Conservation (phyloP, 78 protist genomes). For the Dictyostelium intermedium region DNA sequence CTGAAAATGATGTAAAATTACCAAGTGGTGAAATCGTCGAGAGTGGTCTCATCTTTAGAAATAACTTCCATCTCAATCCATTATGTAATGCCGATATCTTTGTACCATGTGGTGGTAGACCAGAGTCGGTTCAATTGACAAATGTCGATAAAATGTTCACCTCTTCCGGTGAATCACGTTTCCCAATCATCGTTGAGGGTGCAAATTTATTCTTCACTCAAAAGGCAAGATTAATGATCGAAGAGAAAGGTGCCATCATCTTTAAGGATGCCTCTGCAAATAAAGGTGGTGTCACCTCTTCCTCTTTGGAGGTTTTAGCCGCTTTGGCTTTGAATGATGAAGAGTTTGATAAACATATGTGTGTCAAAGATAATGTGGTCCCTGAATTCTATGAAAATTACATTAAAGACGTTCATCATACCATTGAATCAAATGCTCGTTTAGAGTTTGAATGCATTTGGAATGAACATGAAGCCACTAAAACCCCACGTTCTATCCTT, state of each 20-base stretch:
- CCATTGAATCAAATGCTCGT: conserved; percentile 89
- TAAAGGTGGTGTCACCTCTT: conserved; percentile 96
- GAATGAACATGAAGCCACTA: conserved; percentile 71
- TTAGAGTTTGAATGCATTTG: conserved; percentile 85
- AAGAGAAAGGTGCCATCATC: conserved; percentile 89
- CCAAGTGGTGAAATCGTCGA: conserved; percentile 81
- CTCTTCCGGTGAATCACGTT: conserved; percentile 30
- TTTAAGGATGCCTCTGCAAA: conserved; percentile 93
- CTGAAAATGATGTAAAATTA: conserved; percentile 48
- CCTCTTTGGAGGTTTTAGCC: conserved; percentile 91
- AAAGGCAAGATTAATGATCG: conserved; percentile 90
- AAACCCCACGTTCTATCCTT: conserved; percentile 52
- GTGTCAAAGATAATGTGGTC: conserved; percentile 49
- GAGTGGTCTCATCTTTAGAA: conserved; percentile 86
- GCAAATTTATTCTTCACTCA: conserved; percentile 94
- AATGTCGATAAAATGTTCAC: conserved; percentile 81
- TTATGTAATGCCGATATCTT: conserved; percentile 79
- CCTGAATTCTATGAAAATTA: conserved; percentile 86
- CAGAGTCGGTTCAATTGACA: conserved; percentile 84
- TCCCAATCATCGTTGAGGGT: conserved; percentile 94
- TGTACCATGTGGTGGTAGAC: conserved; percentile 97
- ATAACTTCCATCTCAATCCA: conserved; percentile 88
- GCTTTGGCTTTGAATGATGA: conserved; percentile 87
- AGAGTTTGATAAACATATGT: conserved; percentile 81
- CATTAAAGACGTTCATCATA: conserved; percentile 80